Evolutionary conservation across 2,329 filamentous ascomycete genomes (phyloP).

Genomic region (Monilinia laxa): DNA sequence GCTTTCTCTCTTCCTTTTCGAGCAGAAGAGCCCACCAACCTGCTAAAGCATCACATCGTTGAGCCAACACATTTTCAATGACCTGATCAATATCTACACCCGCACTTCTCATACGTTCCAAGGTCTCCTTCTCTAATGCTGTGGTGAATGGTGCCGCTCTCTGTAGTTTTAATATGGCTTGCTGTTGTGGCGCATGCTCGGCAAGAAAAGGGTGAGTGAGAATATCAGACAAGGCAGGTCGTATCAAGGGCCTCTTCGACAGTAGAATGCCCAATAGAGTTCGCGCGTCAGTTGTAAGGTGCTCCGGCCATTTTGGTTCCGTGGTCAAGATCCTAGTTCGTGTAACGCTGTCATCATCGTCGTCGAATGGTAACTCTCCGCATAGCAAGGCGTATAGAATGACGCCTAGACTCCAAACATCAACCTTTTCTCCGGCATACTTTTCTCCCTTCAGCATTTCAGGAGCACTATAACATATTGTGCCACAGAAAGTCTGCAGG

Average conservation of each 20-base stretch:
- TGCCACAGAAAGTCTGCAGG: constrained; percentile 95
- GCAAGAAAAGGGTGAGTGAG: constrained; percentile 83
- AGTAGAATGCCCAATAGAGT: constrained; percentile 76
- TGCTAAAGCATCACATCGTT: constrained; percentile 84
- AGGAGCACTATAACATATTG: constrained; percentile 94
- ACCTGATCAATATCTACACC: constrained; percentile 93
- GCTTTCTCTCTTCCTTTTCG: constrained; percentile 92
- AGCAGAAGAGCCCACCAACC: constrained; percentile 96
- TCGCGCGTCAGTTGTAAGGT: constrained; percentile 74
- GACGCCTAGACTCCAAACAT: constrained; percentile 89
- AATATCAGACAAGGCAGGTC: constrained; percentile 81
- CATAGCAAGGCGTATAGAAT: constrained; percentile 81
- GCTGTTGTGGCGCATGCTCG: constrained; percentile 83
- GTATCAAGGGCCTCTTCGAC: constrained; percentile 82
- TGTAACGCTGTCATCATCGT: constrained; percentile 87
- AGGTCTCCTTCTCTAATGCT: constrained; percentile 80
- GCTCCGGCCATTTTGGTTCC: constrained; percentile 81
- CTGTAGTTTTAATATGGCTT: constrained; percentile 81
- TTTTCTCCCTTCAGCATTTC: constrained; percentile 99
- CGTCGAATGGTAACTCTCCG: constrained; percentile 90
- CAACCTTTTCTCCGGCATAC: constrained; percentile 96
- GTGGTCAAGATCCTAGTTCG: constrained; percentile 80
- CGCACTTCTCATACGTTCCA: constrained; percentile 89
- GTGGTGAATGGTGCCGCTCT: constrained; percentile 83
- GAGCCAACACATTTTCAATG: constrained; percentile 87